Conservation (phyloP, 2,329 filamentous ascomycete species). For the Aspergillus fructus region DNA sequence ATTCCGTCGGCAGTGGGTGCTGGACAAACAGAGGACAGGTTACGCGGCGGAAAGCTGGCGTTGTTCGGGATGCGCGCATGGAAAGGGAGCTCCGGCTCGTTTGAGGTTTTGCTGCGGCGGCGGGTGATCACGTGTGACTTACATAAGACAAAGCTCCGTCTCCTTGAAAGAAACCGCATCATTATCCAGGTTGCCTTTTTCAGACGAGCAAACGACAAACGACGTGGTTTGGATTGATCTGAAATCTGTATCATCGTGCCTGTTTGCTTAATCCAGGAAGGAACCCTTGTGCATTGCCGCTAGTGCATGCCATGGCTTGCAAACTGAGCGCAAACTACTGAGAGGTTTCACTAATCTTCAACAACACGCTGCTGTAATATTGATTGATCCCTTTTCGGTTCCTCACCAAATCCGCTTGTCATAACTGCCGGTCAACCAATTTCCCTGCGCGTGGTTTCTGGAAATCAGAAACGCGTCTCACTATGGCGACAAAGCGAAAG, state of each 20-base stretch:
- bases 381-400: background rate
- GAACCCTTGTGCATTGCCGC: background rate
- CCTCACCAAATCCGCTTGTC: background rate
- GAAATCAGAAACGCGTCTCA: constrained; percentile 14
- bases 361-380: background rate
- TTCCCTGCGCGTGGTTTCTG: background rate
- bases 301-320: constrained; percentile 2
- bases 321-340: background rate
- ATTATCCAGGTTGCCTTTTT: background rate
- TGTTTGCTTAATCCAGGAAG: background rate
- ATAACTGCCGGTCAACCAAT: background rate
- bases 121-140: constrained; percentile 18
- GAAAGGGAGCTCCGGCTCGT: constrained; percentile 24
- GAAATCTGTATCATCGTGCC: background rate
- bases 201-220: background rate
- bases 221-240: background rate
- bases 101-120: constrained; percentile 22
- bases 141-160: constrained; percentile 13
- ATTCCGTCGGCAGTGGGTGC: background rate
- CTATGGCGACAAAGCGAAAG: constrained; percentile 93
- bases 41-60: constrained; percentile 16
- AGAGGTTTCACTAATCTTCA: background rate
- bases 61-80: constrained; percentile 16
- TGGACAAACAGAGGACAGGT: constrained; percentile 7
- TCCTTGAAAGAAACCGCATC: background rate